Base-by-base conservation (phyloP, 2,329 filamentous ascomycete species). In the Dactylonectria estremocensis region DNA sequence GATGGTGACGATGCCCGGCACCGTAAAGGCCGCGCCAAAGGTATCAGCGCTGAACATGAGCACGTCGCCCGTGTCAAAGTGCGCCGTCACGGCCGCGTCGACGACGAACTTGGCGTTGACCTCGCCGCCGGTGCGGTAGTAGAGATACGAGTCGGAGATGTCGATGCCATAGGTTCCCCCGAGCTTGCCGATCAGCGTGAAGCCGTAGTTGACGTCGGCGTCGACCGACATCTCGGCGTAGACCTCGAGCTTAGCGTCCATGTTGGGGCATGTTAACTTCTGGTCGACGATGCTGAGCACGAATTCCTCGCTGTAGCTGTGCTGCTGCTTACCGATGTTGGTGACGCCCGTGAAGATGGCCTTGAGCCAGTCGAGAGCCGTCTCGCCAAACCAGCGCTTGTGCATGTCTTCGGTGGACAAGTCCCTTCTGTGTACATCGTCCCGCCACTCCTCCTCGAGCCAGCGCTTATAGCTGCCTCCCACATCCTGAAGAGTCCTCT, bases 371-470 rank as follows among this genome's bases (percentile, higher is more conserved):
- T 74, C 70, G 45, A 82, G 35, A 40, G 78, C 63, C 58, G 69
- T 71, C 18, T 69, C 48, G 10, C 78, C 79, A 40, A 81, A 82
- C 80, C 79, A 82, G 2, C 79, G 77, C 68, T 81, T 74, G 57
- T 82, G 74, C 0, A 83, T 65, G 13, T 82, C 76, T 4, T 69
- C 66, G 22, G 50, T 66, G 18, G 64, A 60, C 9, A 81, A 48
- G 3, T 63, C 74, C 5, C 73, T 73, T 57, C 70, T 71, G 56
- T 82, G 77, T 22, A 66, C 64, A 69, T 79, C 80, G 20, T 82
- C 77, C 0, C 80, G 74, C 68, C 70, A 83, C 64, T 80, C 79
- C 2, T 82, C 78, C 66, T 83, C 81, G 3, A 83, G 77, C 80
- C 78, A 83, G 18, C 79, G 74, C 24, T 68, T 72, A n/a, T 77